A percentile compares a stretch with the other conserved stretches of the same genome.
phyloP scores from a whole-genome alignment of 2,329 filamentous ascomycete species.

The Ceratocystis cubensis region DNA sequence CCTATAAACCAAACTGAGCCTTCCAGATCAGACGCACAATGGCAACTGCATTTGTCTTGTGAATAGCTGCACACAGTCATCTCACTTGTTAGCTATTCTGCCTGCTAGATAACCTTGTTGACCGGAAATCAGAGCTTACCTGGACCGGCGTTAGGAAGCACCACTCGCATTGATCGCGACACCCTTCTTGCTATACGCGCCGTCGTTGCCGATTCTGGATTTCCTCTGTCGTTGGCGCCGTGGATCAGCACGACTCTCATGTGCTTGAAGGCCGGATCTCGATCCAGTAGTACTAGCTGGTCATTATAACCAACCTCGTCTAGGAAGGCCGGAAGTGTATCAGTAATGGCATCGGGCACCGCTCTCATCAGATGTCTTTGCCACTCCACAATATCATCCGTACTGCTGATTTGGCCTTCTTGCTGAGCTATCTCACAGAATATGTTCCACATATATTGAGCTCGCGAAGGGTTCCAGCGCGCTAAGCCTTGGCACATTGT shows the following conservation, averaged over 20 bases:
- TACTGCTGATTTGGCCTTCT: not conserved
- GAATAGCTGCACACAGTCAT: not conserved
- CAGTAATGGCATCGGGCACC: not conserved
- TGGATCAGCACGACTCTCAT: not conserved
- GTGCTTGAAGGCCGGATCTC: not conserved
- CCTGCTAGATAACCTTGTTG: not conserved
- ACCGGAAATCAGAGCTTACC: not conserved
- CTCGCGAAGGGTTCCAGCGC: not conserved
- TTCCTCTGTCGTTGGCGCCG: constrained; percentile 2
- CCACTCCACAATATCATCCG: not conserved
- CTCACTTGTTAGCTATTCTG: not conserved
- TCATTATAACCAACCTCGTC: not conserved
- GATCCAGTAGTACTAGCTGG: not conserved
- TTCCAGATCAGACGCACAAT: constrained; percentile 5
- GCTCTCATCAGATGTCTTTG: not conserved
- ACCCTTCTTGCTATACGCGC: not conserved
- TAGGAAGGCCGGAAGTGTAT: constrained; percentile 3
- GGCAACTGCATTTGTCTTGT: not conserved
- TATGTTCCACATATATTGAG: constrained; percentile 13
- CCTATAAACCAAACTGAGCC: not conserved
- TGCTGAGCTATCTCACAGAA: constrained; percentile 14
- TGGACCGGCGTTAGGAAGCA: constrained; percentile 1
- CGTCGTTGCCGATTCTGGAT: not conserved
- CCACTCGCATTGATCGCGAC: not conserved
- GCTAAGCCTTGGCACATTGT: not conserved